These are phyloP conservation scores for Dendrobium huoshanense DNA, from an alignment of 106 monocot species.

Conservation along the genomic window DNA sequence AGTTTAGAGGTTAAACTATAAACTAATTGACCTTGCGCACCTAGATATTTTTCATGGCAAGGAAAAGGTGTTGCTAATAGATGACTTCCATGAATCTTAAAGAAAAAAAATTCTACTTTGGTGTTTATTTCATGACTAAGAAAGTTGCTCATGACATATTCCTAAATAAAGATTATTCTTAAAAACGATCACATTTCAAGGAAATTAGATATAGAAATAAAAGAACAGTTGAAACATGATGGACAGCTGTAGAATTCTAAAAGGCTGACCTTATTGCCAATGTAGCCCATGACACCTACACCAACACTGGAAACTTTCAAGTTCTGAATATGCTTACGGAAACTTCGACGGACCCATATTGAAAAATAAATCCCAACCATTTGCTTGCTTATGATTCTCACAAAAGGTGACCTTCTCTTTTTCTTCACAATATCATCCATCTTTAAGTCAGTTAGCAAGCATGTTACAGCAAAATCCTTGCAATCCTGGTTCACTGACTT, in stretches of 20 bases:
- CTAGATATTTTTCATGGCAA: neutral
- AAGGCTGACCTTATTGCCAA: slow-evolving; percentile 60
- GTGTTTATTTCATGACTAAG: neutral
- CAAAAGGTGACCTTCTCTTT: slow-evolving; percentile 50
- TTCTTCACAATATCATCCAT: slow-evolving; percentile 16
- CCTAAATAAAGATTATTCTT: neutral
- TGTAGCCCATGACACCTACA: slow-evolving; percentile 67
- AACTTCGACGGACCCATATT: slow-evolving; percentile 61
- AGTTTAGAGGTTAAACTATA: neutral
- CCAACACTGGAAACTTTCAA: slow-evolving; percentile 62
- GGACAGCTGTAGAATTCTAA: neutral
- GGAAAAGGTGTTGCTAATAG: neutral
- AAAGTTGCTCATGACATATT: neutral
- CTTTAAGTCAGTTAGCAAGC: slow-evolving; percentile 20
- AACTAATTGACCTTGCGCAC: neutral
- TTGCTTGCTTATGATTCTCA: slow-evolving; percentile 76
- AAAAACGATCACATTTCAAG: neutral
- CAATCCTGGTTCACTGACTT: slow-evolving; percentile 31
- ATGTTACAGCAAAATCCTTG: slow-evolving; percentile 5
- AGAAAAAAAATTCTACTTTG: neutral
- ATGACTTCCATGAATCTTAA: neutral
- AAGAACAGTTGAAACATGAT: neutral
- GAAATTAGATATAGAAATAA: neutral
- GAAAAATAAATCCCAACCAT: slow-evolving; percentile 74
- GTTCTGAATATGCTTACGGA: slow-evolving; percentile 59